Percentiles rank a stretch among this genome's conserved stretches.
Conservation (phyloP, 2,329 filamentous ascomycete genomes). For the Colletotrichum salicis region DNA sequence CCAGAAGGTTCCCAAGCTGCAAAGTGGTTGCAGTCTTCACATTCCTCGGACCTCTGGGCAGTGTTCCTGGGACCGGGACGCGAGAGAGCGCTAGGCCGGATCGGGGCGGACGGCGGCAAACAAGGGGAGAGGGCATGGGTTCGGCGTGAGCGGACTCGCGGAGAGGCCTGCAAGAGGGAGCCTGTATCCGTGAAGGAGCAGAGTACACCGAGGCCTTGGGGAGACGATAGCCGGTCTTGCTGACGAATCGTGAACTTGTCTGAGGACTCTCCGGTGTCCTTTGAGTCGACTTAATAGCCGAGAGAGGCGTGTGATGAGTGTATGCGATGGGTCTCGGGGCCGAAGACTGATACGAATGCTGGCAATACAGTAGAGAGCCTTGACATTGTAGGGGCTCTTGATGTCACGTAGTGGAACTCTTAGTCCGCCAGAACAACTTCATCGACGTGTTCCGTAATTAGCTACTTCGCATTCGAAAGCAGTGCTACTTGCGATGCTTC, state of each 20-base stretch:
- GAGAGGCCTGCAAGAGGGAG: not conserved
- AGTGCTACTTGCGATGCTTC: not conserved
- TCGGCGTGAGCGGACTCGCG: not conserved
- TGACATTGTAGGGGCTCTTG: slow-evolving; percentile 4
- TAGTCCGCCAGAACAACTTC: not conserved
- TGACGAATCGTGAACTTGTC: not conserved
- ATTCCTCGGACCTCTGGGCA: slow-evolving; percentile 12
- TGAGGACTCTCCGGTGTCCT: not conserved
- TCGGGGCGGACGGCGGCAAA: slow-evolving; percentile 21
- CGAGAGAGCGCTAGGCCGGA: slow-evolving; percentile 16
- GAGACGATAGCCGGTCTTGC: not conserved
- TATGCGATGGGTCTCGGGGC: slow-evolving; percentile 1
- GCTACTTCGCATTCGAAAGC: not conserved
- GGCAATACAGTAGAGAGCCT: not conserved
- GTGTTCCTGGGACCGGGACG: not conserved
- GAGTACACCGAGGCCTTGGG: not conserved
- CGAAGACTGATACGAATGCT: slow-evolving; percentile 1
- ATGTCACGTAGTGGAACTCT: slow-evolving; percentile 10
- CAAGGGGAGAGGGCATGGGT: not conserved
- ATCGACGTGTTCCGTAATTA: not conserved
- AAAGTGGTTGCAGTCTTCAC: slow-evolving; percentile 2
- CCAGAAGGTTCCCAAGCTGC: not conserved
- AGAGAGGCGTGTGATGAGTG: not conserved
- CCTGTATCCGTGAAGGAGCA: not conserved
- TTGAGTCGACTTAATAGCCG: not conserved